These are phyloP conservation scores for Aspergillus brasiliensis DNA, from an alignment of 2,329 filamentous ascomycete species.

Conservation along the genomic window DNA sequence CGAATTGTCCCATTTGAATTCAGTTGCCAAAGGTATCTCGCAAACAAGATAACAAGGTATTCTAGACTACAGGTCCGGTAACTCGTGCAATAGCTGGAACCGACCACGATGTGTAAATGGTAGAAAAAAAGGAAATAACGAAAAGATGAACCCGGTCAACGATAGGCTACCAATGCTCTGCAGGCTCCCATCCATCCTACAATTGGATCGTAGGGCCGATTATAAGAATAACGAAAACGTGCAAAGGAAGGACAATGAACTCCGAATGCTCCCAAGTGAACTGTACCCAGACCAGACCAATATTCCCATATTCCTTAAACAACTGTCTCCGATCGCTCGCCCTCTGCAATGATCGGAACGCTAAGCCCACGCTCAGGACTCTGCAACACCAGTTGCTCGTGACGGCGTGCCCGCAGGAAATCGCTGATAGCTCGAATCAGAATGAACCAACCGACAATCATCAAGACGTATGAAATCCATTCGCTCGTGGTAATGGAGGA, in stretches of 20 bases:
- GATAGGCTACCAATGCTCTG: neutral
- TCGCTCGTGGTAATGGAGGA: slow-evolving; percentile 71
- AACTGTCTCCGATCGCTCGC: slow-evolving; percentile 75
- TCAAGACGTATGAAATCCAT: slow-evolving; percentile 88
- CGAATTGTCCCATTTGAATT: neutral
- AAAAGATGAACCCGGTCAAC: neutral
- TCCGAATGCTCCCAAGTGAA: neutral
- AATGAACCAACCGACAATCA: slow-evolving; percentile 98
- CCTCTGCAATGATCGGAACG: slow-evolving; percentile 82
- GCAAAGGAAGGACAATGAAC: neutral
- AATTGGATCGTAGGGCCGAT: neutral
- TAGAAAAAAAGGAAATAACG: neutral
- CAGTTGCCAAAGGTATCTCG: slow-evolving; percentile 4
- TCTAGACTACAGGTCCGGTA: neutral
- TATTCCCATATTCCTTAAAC: slow-evolving; percentile 52
- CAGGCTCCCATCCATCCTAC: slow-evolving; percentile 5
- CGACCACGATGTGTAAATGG: slow-evolving; percentile 1
- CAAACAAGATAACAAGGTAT: slow-evolving; percentile 5
- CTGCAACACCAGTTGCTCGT: slow-evolving; percentile 90
- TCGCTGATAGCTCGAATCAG: slow-evolving; percentile 91
- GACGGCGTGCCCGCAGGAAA: slow-evolving; percentile 81
- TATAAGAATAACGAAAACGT: neutral
- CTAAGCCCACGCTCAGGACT: slow-evolving; percentile 86
- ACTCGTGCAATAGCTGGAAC: neutral
- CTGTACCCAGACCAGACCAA: neutral